Evolutionary conservation across 129 eudicot genomes (phyloP).

Genomic region (Heracleum sosnowskyi): DNA sequence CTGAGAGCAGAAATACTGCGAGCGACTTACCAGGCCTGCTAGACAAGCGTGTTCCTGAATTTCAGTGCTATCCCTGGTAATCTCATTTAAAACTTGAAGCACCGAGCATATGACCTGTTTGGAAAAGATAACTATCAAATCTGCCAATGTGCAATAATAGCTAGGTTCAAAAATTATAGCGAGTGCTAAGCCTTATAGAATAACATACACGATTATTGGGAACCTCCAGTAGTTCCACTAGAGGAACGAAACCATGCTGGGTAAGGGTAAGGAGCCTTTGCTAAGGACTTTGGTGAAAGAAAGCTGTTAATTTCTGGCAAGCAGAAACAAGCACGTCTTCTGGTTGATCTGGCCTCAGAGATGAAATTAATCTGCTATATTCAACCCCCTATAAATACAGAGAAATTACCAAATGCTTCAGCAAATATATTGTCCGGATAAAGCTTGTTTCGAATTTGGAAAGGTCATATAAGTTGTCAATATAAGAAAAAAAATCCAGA

Average conservation of each 20-base stretch:
- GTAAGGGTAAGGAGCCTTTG: constrained; percentile 84
- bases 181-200: constrained; percentile 7
- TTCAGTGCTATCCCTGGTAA: constrained; percentile 74
- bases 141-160: neutral
- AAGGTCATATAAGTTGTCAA: neutral
- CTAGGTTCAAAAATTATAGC: neutral
- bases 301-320: constrained; percentile 67
- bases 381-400: constrained; percentile 66
- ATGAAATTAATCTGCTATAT: constrained; percentile 70
- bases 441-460: neutral
- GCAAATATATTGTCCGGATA: neutral
- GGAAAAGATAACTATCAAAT: neutral
- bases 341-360: constrained; percentile 83
- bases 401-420: neutral
- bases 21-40: constrained; percentile 80
- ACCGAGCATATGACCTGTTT: constrained; percentile 85
- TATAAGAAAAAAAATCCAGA: neutral
- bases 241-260: constrained; percentile 87
- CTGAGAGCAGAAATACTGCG: constrained; percentile 9
- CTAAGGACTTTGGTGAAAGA: constrained; percentile 84
- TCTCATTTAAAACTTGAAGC: constrained; percentile 77
- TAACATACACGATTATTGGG: constrained; percentile 68
- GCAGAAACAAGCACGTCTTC: constrained; percentile 85
- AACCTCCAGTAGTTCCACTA: constrained; percentile 80
- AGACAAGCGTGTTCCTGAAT: constrained; percentile 96